Evolutionary conservation across 208 protist species (phyloP).

Genomic region (Crithidia expoeki): DNA sequence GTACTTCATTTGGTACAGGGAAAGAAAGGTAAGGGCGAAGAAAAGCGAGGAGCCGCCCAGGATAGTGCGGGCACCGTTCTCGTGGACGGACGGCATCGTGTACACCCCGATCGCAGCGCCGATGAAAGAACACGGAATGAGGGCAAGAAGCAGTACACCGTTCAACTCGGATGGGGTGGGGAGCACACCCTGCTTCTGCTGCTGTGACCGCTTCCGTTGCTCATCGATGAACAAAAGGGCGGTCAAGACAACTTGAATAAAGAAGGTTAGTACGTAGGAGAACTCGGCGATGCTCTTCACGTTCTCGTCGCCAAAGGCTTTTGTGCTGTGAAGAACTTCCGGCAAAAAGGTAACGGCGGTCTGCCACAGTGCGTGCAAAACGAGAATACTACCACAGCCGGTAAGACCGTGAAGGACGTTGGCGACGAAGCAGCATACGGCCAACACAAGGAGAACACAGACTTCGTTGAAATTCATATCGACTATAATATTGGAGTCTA

Average conservation of each 20-base stretch:
- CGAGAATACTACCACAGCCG: constrained; percentile 45
- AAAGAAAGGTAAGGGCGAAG: constrained; percentile 44
- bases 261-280: constrained; percentile 39
- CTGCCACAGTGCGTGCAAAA: constrained; percentile 46
- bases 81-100: constrained; percentile 32
- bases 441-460: constrained; percentile 25
- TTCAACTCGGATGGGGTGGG: constrained; percentile 30
- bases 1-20: constrained; percentile 42
- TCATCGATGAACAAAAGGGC: constrained; percentile 31
- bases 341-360: constrained; percentile 23
- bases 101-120: constrained; percentile 28
- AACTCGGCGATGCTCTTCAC: constrained; percentile 35
- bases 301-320: constrained; percentile 26
- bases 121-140: constrained; percentile 30
- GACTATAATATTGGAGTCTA: too few species aligned
- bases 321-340: constrained; percentile 22
- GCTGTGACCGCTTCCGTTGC: constrained; percentile 23
- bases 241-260: constrained; percentile 33
- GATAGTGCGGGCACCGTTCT: constrained; percentile 39
- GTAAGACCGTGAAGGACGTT: constrained; percentile 49
- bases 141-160: constrained; percentile 19
- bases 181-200: constrained; percentile 15
- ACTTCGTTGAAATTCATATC: constrained; percentile 16
- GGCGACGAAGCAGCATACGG: constrained; percentile 35
- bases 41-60: constrained; percentile 43